Conservation (phyloP, 768 basidiomycete species). For the Pleurotus giganteus region DNA sequence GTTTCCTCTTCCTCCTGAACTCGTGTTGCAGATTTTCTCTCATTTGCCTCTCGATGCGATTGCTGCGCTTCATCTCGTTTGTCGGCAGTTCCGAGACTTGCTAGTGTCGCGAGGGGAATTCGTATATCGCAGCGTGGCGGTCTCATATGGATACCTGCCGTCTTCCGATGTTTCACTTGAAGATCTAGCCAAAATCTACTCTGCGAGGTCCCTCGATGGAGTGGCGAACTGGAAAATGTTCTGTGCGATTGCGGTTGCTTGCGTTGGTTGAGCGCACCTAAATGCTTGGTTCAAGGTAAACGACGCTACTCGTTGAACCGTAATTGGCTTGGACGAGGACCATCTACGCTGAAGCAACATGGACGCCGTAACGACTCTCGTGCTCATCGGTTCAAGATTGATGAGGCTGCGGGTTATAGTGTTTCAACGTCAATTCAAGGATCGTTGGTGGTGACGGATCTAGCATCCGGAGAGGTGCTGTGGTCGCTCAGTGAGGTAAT, state of each 20-base stretch:
- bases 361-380: slow-evolving; percentile 22
- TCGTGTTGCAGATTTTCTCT: neutral
- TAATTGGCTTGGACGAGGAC: slow-evolving; percentile 55
- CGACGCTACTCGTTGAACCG: slow-evolving; percentile 41
- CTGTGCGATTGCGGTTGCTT: neutral
- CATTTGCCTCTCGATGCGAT: neutral
- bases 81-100: neutral
- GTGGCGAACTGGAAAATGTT: neutral
- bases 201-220: neutral
- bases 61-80: neutral
- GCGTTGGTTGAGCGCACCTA: neutral
- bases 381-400: slow-evolving; percentile 78
- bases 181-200: neutral
- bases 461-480: slow-evolving; percentile 44
- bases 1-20: neutral
- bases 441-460: slow-evolving; percentile 57
- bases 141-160: neutral
- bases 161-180: neutral
- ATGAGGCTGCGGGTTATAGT: slow-evolving; percentile 56
- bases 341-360: slow-evolving; percentile 36
- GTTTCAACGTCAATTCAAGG: slow-evolving; percentile 56
- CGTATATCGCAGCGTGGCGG: neutral
- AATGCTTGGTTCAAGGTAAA: slow-evolving; percentile 33
- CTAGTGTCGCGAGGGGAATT: neutral
- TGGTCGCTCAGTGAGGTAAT: slow-evolving; percentile 61